Evolutionary conservation across 306 rosid genomes (phyloP).

Genomic region (Malus domestica): DNA sequence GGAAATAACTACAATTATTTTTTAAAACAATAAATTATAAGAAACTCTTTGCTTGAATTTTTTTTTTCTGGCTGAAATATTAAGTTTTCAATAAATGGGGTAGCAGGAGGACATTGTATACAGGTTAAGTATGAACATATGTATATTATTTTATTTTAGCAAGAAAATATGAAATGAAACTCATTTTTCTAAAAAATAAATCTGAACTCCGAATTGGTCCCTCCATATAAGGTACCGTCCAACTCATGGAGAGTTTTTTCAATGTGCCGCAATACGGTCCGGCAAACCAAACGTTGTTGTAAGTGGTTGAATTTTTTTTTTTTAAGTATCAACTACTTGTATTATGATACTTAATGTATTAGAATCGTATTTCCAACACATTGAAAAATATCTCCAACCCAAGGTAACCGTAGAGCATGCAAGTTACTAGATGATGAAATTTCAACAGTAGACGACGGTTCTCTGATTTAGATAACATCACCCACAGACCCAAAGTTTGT

Average conservation of each 20-base stretch:
- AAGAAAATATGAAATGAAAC: neutral
- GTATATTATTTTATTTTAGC: neutral
- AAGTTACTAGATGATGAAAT: neutral
- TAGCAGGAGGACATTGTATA: neutral
- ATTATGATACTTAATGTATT: no score
- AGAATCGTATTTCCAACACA: fast-evolving
- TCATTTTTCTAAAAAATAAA: no score
- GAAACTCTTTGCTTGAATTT: neutral
- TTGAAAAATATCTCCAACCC: no score
- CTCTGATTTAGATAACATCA: neutral
- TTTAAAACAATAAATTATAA: neutral
- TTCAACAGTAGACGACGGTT: neutral
- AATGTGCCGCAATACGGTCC: no score
- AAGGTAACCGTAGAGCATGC: neutral
- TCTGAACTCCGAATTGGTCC: neutral
- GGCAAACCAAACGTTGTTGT: no score
- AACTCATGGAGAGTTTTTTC: neutral
- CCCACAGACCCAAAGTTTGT: neutral
- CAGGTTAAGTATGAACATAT: neutral
- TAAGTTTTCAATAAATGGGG: neutral
- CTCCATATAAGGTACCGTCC: neutral
- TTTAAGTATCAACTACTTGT: no score
- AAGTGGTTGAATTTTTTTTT: no score
- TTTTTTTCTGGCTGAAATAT: neutral
- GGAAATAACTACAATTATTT: no score